Evolutionary conservation across 2,329 filamentous ascomycete genomes (phyloP), one percentile per base, ranked within the genome.

Genomic region (Phaeosphaeria sp.): DNA sequence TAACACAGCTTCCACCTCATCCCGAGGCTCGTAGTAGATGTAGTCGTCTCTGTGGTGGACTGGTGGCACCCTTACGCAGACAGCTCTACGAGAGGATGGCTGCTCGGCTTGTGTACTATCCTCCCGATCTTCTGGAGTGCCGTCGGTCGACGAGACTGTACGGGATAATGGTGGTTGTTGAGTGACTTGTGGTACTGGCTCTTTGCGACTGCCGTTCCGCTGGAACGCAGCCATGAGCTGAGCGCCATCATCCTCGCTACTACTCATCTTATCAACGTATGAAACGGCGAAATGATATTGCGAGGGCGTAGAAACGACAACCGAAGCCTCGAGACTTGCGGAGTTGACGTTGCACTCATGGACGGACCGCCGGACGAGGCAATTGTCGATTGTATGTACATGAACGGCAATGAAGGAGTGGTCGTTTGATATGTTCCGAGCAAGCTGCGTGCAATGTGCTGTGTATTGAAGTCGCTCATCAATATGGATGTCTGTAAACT

Each of bases 1-100:
- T n/a, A 82, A 17, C 1, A 84, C 74, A 11, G 69, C 67, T n/a
- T 72, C 69, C 1, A 83, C 77, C 17, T 69, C 64, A 22, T 75
- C 68, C 20, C 64, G 56, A 5, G 71, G 72, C 43, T 73, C 68
- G 22, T 72, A 72, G 49, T 71, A 73, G 4, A 52, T 70, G 46
- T 78, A 80, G 22, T 77, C 76, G 5, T 72, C 52, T 17, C 54
- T 64, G 27, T 75, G 67, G 1, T 52, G 58, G 3, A 70, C 63
- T 0, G 71, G 72, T 1, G 64, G 55, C 2, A 72, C 64, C 6
- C 67, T 60, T 13, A 79, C 69, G n/a, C 59, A 65, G 1, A 73
- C 41, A 1, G 60, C 47, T 50, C 54, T 67, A 1, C 69, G 66
- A 10, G 33, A 54, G 33, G 43, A 50, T 5, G 52, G 50, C 27